Conservation (phyloP, 305 asterid species). For the Fraxinus sp. region DNA sequence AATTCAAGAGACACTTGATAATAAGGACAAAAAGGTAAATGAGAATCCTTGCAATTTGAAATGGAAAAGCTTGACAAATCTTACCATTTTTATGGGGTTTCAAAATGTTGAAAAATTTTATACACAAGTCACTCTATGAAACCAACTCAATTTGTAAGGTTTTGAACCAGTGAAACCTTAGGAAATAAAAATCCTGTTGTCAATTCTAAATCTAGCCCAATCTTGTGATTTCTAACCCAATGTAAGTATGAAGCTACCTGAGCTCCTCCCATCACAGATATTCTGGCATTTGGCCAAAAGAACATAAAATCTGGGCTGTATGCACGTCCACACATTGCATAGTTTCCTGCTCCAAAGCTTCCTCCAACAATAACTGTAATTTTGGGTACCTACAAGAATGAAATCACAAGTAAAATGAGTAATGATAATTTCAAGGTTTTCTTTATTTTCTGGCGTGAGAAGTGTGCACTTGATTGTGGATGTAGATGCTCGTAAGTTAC, state of each 20-base stretch:
- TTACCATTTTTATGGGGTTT: not conserved
- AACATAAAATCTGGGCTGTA: slow-evolving; percentile 89
- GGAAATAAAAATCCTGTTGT: not conserved
- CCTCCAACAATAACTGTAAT: slow-evolving; percentile 85
- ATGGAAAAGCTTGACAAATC: not conserved
- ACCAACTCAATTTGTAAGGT: not conserved
- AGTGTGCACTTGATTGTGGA: not conserved
- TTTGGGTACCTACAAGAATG: slow-evolving; percentile 71
- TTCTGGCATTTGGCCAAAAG: slow-evolving; percentile 96
- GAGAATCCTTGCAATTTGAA: not conserved
- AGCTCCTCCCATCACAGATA: slow-evolving; percentile 98
- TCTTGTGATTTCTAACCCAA: not conserved
- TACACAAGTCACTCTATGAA: not conserved
- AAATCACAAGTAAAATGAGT: not conserved
- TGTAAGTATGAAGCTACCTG: slow-evolving; percentile 54
- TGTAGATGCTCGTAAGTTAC: slow-evolving; percentile 1
- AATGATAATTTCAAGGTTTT: no score
- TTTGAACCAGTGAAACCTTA: not conserved
- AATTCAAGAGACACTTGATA: not conserved
- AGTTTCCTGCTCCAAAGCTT: slow-evolving; percentile 99
- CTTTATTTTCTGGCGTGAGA: no score
- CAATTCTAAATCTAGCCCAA: not conserved
- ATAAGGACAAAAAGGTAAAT: not conserved
- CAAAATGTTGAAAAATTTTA: not conserved
- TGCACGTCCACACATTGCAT: slow-evolving; percentile 99